Evolutionary conservation across 1,284 basidiomycete genomes (phyloP).

Genomic region (Sporisorium sorghi): DNA sequence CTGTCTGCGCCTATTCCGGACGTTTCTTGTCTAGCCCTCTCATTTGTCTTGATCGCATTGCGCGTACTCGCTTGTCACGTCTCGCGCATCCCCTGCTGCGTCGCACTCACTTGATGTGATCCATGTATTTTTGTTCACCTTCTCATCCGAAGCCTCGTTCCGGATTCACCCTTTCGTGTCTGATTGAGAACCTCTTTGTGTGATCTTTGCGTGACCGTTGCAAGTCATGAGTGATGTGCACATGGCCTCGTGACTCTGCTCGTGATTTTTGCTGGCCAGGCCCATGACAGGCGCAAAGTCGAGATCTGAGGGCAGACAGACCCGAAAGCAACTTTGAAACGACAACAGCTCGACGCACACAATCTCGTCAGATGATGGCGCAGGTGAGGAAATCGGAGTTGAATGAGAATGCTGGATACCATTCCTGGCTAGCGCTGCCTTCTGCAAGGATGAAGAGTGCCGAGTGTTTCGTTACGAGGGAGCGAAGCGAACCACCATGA

Average conservation of each 20-base stretch:
- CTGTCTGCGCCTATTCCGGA: constrained; percentile 8
- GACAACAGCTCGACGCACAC: no score
- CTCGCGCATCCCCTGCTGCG: neutral
- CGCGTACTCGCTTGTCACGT: neutral
- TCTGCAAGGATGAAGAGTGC: neutral
- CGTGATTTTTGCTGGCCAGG: no score
- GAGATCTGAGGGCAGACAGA: no score
- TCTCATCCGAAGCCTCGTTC: constrained; percentile 4
- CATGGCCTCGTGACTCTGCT: no score
- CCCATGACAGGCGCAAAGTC: no score
- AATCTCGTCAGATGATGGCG: neutral
- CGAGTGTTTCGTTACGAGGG: neutral
- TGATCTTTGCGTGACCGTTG: neutral
- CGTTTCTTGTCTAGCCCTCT: constrained; percentile 15
- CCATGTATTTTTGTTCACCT: constrained; percentile 4
- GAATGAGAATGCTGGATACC: neutral
- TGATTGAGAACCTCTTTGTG: neutral
- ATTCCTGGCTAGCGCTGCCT: neutral
- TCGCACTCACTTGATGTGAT: constrained; percentile 5
- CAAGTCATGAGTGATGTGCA: neutral
- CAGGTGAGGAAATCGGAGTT: neutral
- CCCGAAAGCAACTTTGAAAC: no score
- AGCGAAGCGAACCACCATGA: constrained; percentile 66
- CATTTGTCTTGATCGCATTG: constrained; percentile 8
- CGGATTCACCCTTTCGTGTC: constrained; percentile 1